Evolutionary conservation across 805 yeast species (phyloP).

Genomic region (Pichia ethanolica): DNA sequence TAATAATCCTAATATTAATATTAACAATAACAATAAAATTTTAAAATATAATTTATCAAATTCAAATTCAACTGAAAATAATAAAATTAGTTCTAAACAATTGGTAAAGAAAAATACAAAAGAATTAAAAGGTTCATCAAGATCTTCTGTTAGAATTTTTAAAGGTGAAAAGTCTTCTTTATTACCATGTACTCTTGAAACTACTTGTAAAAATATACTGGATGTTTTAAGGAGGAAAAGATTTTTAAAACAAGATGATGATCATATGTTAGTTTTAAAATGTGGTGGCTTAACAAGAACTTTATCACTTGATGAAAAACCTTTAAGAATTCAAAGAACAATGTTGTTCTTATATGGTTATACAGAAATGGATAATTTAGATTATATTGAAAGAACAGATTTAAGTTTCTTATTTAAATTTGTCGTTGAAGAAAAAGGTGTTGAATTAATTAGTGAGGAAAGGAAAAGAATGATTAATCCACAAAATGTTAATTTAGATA

Average conservation of each 20-base stretch:
- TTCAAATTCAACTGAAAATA: too few species aligned
- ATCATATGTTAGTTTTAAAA: constrained; percentile 66
- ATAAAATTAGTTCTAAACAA: too few species aligned
- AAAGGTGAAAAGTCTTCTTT: constrained; percentile 78
- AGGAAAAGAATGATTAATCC: constrained; percentile 45
- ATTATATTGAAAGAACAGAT: constrained; percentile 78
- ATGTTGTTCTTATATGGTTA: constrained; percentile 72
- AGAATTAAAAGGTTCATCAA: constrained; percentile 26
- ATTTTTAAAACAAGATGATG: constrained; percentile 60
- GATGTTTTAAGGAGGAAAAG: constrained; percentile 70
- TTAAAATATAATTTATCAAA: too few species aligned
- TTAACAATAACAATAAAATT: too few species aligned
- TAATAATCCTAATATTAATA: too few species aligned
- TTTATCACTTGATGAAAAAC: constrained; percentile 63
- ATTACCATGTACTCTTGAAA: constrained; percentile 68
- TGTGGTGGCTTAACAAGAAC: constrained; percentile 73
- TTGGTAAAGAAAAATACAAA: constrained; percentile 4
- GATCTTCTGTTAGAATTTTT: constrained; percentile 56
- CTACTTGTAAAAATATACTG: constrained; percentile 69
- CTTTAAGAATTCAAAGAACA: constrained; percentile 69
- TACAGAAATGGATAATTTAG: constrained; percentile 64
- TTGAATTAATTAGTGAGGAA: constrained; percentile 30
- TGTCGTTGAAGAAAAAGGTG: constrained; percentile 63
- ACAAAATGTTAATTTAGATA: constrained; percentile 63
- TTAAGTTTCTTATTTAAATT: constrained; percentile 76